Conservation (phyloP, 2,329 filamentous ascomycete species). For the Scedosporium apiospermum region DNA sequence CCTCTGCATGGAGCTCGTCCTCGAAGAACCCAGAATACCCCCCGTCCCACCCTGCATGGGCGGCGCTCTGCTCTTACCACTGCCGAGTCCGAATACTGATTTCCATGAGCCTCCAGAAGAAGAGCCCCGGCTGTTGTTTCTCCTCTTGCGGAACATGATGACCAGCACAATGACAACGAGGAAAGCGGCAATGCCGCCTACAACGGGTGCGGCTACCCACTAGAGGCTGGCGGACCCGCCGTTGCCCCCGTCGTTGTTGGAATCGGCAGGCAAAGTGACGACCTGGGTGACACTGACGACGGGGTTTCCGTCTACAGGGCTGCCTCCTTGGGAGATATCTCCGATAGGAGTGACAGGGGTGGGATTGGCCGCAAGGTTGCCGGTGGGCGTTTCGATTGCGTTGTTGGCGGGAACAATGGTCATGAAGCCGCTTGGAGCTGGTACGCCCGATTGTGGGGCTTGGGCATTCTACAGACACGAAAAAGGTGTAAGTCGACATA, state of each 20-base stretch:
- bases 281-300: constrained; percentile 6
- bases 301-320: not conserved
- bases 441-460: not conserved
- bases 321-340: not conserved
- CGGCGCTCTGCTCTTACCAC: constrained; percentile 3
- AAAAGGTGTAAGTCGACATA: not conserved
- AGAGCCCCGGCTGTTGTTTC: constrained; percentile 1
- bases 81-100: not conserved
- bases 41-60: constrained; percentile 6
- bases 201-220: constrained; percentile 8
- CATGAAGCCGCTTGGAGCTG: not conserved
- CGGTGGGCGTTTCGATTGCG: not conserved
- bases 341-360: not conserved
- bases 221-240: constrained; percentile 2
- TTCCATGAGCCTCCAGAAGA: constrained; percentile 1
- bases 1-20: constrained; percentile 1
- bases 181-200: constrained; percentile 7
- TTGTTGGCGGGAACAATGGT: not conserved
- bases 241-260: not conserved
- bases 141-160: constrained; percentile 8
- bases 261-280: not conserved
- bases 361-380: not conserved
- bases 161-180: constrained; percentile 8
- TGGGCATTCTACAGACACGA: not conserved
- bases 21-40: constrained; percentile 12